Conservation (phyloP, 1,284 basidiomycete genomes). For the Waitea zeae region DNA sequence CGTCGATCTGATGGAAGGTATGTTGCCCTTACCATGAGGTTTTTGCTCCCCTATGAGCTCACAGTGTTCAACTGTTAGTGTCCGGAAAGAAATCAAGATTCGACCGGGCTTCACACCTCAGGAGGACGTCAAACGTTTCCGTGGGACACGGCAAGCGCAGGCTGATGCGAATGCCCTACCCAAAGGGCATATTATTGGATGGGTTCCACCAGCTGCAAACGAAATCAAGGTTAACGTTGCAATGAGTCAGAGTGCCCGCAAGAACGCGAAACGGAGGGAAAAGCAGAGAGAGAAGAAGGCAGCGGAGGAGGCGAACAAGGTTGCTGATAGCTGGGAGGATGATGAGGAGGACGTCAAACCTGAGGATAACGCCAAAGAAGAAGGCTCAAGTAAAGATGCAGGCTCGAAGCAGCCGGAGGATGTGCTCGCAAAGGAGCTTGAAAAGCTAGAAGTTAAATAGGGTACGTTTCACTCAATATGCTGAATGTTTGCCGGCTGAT, state of each 20-base stretch:
- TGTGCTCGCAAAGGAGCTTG: constrained; percentile 7
- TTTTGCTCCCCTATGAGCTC: background rate
- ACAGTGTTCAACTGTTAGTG: constrained; percentile 21
- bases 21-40: constrained; percentile 18
- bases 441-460: constrained; percentile 4
- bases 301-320: constrained; percentile 30
- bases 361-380: constrained; percentile 9
- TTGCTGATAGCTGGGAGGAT: constrained; percentile 65
- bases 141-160: constrained; percentile 56
- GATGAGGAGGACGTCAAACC: constrained; percentile 35
- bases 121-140: constrained; percentile 80
- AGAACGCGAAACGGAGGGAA: constrained; percentile 66
- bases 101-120: constrained; percentile 89
- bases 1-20: constrained; percentile 78
- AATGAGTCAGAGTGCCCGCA: constrained; percentile 11
- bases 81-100: constrained; percentile 82
- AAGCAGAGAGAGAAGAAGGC: constrained; percentile 59
- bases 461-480: background rate
- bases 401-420: constrained; percentile 6
- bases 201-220: constrained; percentile 42
- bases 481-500: too few species aligned
- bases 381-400: constrained; percentile 5
- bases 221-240: constrained; percentile 7
- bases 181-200: constrained; percentile 66
- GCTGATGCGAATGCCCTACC: constrained; percentile 45